Evolutionary conservation across 2,329 filamentous ascomycete species (phyloP).

Genomic region (Pezicula carpinea): DNA sequence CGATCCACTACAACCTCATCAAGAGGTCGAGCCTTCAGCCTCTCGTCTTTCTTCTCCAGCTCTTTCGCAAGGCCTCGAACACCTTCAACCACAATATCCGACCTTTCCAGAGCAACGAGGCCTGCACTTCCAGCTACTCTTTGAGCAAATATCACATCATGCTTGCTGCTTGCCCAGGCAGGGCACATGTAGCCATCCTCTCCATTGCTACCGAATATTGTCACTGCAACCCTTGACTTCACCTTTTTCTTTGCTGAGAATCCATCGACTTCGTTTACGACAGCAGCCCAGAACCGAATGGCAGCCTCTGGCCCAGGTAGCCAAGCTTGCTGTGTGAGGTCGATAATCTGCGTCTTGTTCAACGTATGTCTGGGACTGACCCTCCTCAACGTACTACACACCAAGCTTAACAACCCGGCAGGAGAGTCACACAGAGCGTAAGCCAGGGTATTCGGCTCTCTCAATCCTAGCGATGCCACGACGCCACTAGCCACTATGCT

Average conservation of each 20-base stretch:
- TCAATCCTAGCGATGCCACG: constrained; percentile 15
- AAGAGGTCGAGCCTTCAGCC: constrained; percentile 12
- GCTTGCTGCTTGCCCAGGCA: constrained; percentile 17
- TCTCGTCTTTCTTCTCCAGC: constrained; percentile 13
- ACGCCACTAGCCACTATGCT: constrained; percentile 7
- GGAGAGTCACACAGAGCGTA: constrained; percentile 61
- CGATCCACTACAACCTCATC: constrained; percentile 15
- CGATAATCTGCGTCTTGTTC: constrained; percentile 50
- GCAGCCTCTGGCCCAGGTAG: constrained; percentile 60
- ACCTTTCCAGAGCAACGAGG: constrained; percentile 17
- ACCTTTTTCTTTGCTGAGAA: background rate
- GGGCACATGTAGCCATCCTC: constrained; percentile 18
- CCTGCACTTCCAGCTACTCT: constrained; percentile 17
- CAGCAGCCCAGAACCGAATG: constrained; percentile 48
- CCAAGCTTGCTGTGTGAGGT: constrained; percentile 59
- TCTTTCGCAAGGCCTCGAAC: constrained; percentile 18
- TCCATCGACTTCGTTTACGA: constrained; percentile 13
- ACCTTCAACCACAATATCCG: constrained; percentile 19
- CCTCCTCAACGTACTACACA: constrained; percentile 42
- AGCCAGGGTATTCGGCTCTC: constrained; percentile 38
- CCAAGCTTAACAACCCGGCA: constrained; percentile 50
- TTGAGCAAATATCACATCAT: constrained; percentile 22
- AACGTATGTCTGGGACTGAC: constrained; percentile 37
- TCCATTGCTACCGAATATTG: constrained; percentile 18
- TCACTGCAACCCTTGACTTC: constrained; percentile 17